Evolutionary conservation across 202 grass and related monocot species (phyloP).

Genomic region (Schoenoplectus tabernaemontani): DNA sequence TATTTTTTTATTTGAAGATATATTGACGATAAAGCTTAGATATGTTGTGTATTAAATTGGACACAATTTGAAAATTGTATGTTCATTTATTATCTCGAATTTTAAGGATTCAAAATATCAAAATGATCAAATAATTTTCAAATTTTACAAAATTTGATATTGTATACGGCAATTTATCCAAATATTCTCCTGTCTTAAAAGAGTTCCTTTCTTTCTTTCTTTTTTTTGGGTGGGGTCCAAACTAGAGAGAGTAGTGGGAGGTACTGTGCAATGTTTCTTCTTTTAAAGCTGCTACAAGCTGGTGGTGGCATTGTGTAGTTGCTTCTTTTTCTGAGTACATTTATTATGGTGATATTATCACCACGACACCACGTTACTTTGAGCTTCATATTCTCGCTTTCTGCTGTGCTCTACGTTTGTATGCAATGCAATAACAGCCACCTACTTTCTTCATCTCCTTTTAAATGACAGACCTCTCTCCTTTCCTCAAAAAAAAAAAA

Average conservation of each 20-base stretch:
- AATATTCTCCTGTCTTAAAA: too few relatives aligned
- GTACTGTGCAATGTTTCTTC: slow-evolving; percentile 6
- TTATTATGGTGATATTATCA: slow-evolving; percentile 26
- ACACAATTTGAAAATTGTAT: background rate
- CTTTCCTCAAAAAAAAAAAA: too few relatives aligned
- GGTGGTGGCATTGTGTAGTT: slow-evolving; percentile 20
- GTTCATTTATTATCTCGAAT: too few relatives aligned
- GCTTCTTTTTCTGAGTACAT: slow-evolving; percentile 23
- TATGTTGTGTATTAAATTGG: background rate
- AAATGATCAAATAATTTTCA: background rate
- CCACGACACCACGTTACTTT: slow-evolving; percentile 10
- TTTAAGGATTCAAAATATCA: background rate
- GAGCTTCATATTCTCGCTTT: slow-evolving; percentile 19
- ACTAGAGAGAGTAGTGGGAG: background rate
- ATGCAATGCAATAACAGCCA: slow-evolving; percentile 6
- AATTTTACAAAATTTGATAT: background rate
- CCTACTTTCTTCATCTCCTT: slow-evolving; percentile 11
- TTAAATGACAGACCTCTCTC: slow-evolving; percentile 2
- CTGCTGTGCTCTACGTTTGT: background rate
- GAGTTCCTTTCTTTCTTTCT: background rate
- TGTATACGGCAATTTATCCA: too few relatives aligned
- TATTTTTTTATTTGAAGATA: background rate
- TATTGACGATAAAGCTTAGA: background rate
- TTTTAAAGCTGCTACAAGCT: slow-evolving; percentile 25
- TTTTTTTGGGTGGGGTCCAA: background rate